Evolutionary conservation across 75 land plant species (phyloP).

Genomic region (Cunninghamia lanceolata): DNA sequence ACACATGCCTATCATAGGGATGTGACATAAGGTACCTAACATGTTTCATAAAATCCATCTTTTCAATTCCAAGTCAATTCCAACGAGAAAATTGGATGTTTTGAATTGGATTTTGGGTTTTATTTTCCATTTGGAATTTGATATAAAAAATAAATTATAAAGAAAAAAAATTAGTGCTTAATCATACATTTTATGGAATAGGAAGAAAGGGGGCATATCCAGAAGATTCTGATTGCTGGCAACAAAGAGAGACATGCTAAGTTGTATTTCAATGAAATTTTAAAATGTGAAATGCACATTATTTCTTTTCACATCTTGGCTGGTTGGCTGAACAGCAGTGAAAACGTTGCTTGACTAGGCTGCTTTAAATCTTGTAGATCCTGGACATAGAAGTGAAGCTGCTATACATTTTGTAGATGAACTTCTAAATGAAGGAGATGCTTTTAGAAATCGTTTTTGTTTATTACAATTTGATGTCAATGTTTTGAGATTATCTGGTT

Average conservation of each 20-base stretch:
- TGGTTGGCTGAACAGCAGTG: constrained; percentile 1
- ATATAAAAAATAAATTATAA: no score
- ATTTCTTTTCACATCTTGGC: background rate
- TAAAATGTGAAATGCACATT: background rate
- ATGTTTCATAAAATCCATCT: background rate
- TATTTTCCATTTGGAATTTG: background rate
- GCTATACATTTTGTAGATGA: constrained; percentile 4
- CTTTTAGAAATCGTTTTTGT: background rate
- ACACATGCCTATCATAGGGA: no score
- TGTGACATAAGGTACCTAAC: no score
- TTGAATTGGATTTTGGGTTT: background rate
- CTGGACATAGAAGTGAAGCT: constrained; percentile 6
- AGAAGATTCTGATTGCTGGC: background rate
- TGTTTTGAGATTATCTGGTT: background rate
- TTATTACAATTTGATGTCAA: constrained; percentile 1
- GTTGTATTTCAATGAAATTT: background rate
- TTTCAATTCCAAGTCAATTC: background rate
- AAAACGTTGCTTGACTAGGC: background rate
- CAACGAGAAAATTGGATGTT: background rate
- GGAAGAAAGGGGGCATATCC: background rate
- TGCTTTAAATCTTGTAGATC: background rate
- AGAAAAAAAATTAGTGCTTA: background rate
- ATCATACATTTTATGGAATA: background rate
- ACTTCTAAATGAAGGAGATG: background rate
- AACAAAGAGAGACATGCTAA: background rate